A percentile compares a stretch with the other conserved stretches of the same genome.
Conservation (phyloP, 305 asterid genomes). For the Nicotiana rustica region DNA sequence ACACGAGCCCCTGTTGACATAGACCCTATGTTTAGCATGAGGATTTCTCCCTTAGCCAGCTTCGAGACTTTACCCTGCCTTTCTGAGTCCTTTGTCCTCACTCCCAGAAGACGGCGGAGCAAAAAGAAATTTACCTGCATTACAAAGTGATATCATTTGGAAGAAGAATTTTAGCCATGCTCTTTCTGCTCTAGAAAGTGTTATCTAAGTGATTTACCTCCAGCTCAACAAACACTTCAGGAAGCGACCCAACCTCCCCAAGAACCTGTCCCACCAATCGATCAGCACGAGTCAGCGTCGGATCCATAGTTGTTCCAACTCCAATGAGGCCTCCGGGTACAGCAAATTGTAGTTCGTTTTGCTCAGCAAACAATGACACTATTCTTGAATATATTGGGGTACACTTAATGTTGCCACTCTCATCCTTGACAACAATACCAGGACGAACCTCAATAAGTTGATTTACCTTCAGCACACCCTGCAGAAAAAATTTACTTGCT, state of each 20-base stretch:
- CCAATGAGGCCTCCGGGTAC: slow-evolving; percentile 99
- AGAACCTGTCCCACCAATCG: slow-evolving; percentile 98
- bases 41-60: slow-evolving; percentile 87
- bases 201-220: slow-evolving; percentile 61
- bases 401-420: slow-evolving; percentile 82
- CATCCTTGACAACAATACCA: slow-evolving; percentile 94
- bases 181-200: neutral
- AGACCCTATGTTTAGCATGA: slow-evolving; percentile 96
- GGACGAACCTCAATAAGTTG: slow-evolving; percentile 93
- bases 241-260: slow-evolving; percentile 96
- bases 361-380: slow-evolving; percentile 91
- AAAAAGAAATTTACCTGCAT: slow-evolving; percentile 89
- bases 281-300: slow-evolving; percentile 97
- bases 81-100: slow-evolving; percentile 90
- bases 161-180: neutral
- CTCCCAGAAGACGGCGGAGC: slow-evolving; percentile 86
- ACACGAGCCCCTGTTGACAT: slow-evolving; percentile 98
- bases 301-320: slow-evolving; percentile 98
- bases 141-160: slow-evolving; percentile 5
- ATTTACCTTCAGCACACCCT: slow-evolving; percentile 95
- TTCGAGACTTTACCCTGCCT: slow-evolving; percentile 90
- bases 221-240: slow-evolving; percentile 82
- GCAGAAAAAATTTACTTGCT: slow-evolving; percentile 40
- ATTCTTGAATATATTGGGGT: slow-evolving; percentile 97
- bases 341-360: slow-evolving; percentile 92